Conservation (phyloP, 192 early-diverging fungal species). For the Coemansia asiatica region DNA sequence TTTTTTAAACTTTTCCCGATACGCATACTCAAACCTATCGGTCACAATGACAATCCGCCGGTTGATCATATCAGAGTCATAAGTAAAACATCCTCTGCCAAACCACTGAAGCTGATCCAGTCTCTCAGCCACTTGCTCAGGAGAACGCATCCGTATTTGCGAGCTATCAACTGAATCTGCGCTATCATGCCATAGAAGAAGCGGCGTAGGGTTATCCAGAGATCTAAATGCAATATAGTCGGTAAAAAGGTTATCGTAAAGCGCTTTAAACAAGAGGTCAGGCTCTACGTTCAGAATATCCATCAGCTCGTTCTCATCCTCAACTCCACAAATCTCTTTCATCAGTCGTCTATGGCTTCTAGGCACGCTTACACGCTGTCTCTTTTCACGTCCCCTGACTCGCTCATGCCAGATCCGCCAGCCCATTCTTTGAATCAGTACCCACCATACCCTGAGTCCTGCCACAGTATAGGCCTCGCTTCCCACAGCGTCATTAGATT, state of each 20-base stretch:
- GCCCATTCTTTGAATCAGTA: constrained; percentile 37
- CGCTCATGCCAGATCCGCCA: constrained; percentile 42
- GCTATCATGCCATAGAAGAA: not conserved
- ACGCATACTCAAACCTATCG: constrained; percentile 29
- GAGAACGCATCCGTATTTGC: not conserved
- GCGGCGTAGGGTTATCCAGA: constrained; percentile 7
- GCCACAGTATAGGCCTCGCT: constrained; percentile 25
- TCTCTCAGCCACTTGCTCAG: constrained; percentile 30
- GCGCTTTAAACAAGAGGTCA: constrained; percentile 48
- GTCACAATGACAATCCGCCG: constrained; percentile 25
- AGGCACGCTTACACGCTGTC: constrained; percentile 26
- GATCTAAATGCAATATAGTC: constrained; percentile 34
- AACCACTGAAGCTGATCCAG: constrained; percentile 56
- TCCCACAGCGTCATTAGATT: constrained; percentile 12
- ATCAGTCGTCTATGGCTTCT: constrained; percentile 28
- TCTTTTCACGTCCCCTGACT: constrained; percentile 24
- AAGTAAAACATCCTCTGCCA: constrained; percentile 23
- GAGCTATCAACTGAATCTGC: not conserved
- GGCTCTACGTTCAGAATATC: constrained; percentile 29
- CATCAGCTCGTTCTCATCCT: constrained; percentile 23
- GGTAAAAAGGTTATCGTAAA: constrained; percentile 28
- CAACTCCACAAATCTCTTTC: constrained; percentile 27
- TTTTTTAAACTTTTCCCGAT: constrained; percentile 16
- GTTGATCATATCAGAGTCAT: constrained; percentile 18
- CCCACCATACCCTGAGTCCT: constrained; percentile 39